Base-by-base conservation (phyloP, 768 basidiomycete genomes). In the Tylopilus sp. region DNA sequence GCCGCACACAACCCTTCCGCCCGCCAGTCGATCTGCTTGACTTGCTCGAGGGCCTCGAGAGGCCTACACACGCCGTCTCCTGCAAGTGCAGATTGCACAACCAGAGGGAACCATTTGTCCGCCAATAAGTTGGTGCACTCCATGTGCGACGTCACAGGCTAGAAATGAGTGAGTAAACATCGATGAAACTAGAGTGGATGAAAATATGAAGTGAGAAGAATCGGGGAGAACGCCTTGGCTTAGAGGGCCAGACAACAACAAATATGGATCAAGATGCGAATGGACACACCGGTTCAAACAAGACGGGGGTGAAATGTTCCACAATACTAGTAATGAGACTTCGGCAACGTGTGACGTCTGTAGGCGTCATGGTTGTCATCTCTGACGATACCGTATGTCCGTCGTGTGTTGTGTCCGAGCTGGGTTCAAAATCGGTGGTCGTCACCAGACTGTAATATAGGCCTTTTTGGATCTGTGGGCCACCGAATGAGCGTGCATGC, bases 101-200 rank as follows among this genome's bases (percentile, higher is more conserved):
- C 85, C 34, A 81, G 72, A 22, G 74, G 54, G 79, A 88, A 85
- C 89, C 88, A 90, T 47, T 70, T 74, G 46, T 85, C 85, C 1
- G 87, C 89, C 50, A 90, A 76, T 0, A 80, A 70, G 63, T 88
- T 82, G 4, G 87, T 89, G 68, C 89, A 90, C 5, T 71, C 70
- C 86, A 88, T 88, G 63, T 89, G 89, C 2, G 74, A 71, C n/a
- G 84, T 83, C 7, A 82, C 76, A 6, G 84, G 67, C 69, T 68
- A 53, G 19, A 41, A 45, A n/a, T 1, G 29, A 40, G 24, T 11
- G 30, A 36, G 16, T 13, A 10, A 5, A 38, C 54, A n/a, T n/a
- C 24, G 52, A 42, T n/a, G 38, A 22, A 41, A 37, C 25, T 34
- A 53, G 14, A 17, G 8, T 12, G 16, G 19, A 41, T 26, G 9